Percentiles rank a stretch among this genome's conserved stretches.
phyloP scores from a whole-genome alignment of 164 flowering plant genomes.

The Houttuynia cordata region DNA sequence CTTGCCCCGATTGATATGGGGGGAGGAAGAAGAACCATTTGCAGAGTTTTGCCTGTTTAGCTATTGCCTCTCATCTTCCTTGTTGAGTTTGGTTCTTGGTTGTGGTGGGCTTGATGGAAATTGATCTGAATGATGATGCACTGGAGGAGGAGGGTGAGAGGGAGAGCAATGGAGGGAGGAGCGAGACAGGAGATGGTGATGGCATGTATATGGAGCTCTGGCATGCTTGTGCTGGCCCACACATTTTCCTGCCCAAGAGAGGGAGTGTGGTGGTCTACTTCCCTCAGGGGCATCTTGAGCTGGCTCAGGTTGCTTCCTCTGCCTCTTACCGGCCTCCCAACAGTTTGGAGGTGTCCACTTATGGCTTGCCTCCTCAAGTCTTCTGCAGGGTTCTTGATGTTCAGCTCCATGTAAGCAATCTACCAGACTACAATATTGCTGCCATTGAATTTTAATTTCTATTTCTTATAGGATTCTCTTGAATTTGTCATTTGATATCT shows the following conservation, averaged over 20 bases:
- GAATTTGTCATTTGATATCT: neutral
- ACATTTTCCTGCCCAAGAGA: slow-evolving; percentile 66
- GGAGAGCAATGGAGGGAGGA: slow-evolving; percentile 24
- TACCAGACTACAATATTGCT: too few relatives aligned
- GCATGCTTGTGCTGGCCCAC: slow-evolving; percentile 96
- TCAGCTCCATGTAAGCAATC: slow-evolving; percentile 55
- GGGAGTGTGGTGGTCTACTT: slow-evolving; percentile 83
- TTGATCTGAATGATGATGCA: slow-evolving; percentile 70
- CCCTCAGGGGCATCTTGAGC: slow-evolving; percentile 94
- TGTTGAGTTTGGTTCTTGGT: neutral
- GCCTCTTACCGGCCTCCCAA: slow-evolving; percentile 25
- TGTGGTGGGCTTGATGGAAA: slow-evolving; percentile 49
- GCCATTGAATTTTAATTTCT: neutral
- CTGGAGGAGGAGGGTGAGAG: slow-evolving; percentile 40
- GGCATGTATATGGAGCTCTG: slow-evolving; percentile 63
- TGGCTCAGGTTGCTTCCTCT: slow-evolving; percentile 27
- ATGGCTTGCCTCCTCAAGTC: slow-evolving; percentile 75
- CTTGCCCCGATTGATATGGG: neutral
- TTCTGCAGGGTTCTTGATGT: slow-evolving; percentile 78
- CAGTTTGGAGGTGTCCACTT: slow-evolving; percentile 43
- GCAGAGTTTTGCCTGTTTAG: too few relatives aligned
- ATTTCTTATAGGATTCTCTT: too few relatives aligned
- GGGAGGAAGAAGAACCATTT: slow-evolving; percentile 1
- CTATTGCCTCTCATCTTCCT: neutral
- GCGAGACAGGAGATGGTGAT: slow-evolving; percentile 23